Conservation (phyloP, 2,329 filamentous ascomycete species). For the Aspergillus proliferans region DNA sequence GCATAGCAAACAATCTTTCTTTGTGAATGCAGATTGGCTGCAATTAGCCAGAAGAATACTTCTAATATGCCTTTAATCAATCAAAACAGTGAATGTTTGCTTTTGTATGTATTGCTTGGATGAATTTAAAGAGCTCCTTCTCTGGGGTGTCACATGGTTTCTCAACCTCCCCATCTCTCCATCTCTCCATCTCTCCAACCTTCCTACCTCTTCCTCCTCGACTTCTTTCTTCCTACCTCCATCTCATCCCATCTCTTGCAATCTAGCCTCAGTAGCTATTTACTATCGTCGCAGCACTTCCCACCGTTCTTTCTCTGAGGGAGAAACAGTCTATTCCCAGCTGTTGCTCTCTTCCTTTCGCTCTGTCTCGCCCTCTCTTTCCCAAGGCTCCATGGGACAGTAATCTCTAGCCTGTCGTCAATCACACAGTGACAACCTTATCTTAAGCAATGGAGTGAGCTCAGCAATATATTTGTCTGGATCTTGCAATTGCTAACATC, state of each 20-base stretch:
- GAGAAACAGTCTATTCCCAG: too few relatives aligned
- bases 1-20: not conserved
- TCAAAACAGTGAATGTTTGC: not conserved
- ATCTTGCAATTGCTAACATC: constrained; percentile 1
- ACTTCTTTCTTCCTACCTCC: not conserved
- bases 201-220: not conserved
- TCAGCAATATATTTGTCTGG: not conserved
- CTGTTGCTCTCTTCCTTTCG: not conserved
- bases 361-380: not conserved
- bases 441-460: constrained; percentile 1
- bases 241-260: not conserved
- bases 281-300: not conserved
- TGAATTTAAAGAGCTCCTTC: not conserved
- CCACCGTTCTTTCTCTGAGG: not conserved
- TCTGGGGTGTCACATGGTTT: not conserved
- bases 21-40: not conserved
- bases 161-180: not conserved
- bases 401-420: not conserved
- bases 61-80: not conserved
- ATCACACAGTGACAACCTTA: not conserved
- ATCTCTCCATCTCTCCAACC: not conserved
- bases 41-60: not conserved
- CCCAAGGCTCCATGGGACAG: not conserved
- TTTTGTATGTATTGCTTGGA: not conserved
- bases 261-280: too few relatives aligned